Conservation (phyloP, 352 stramenopile species). For the Globisporangium heterothallicum region DNA sequence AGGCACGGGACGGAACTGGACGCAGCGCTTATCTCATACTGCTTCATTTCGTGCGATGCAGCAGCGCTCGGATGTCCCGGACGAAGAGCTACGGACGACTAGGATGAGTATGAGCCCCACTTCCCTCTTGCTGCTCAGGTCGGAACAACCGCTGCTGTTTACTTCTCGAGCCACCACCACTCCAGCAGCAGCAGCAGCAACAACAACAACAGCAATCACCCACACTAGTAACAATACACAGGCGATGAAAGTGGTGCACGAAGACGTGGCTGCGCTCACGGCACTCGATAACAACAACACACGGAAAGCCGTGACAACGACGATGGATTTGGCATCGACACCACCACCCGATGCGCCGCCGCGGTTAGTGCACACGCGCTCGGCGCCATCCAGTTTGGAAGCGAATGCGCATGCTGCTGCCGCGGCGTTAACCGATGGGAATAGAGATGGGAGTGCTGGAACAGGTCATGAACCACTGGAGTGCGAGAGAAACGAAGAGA, state of each 20-base stretch:
- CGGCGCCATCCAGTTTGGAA: constrained; percentile 8
- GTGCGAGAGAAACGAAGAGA: not conserved
- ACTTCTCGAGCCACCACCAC: not conserved
- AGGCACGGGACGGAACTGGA: too few species aligned
- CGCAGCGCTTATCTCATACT: too few species aligned
- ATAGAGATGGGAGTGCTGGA: too few species aligned
- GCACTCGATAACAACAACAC: too few species aligned
- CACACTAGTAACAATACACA: not conserved
- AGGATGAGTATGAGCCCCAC: not conserved
- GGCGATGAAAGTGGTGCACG: not conserved
- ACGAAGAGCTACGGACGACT: too few species aligned
- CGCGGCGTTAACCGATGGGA: not conserved
- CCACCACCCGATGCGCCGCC: not conserved
- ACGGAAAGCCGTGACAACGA: too few species aligned
- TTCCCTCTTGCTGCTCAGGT: not conserved
- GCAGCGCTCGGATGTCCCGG: too few species aligned
- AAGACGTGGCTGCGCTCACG: not conserved
- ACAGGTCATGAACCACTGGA: too few species aligned
- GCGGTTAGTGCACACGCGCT: constrained; percentile 9
- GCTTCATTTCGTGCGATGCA: not conserved
- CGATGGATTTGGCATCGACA: too few species aligned
- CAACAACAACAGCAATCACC: not conserved
- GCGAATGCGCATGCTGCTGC: not conserved
- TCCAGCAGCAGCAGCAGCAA: not conserved
- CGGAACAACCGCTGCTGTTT: not conserved